A percentile compares a stretch with the other conserved stretches of the same genome.
Evolutionary conservation across 345 rosid genomes (phyloP).

Genomic region (Bruguiera sexangula): DNA sequence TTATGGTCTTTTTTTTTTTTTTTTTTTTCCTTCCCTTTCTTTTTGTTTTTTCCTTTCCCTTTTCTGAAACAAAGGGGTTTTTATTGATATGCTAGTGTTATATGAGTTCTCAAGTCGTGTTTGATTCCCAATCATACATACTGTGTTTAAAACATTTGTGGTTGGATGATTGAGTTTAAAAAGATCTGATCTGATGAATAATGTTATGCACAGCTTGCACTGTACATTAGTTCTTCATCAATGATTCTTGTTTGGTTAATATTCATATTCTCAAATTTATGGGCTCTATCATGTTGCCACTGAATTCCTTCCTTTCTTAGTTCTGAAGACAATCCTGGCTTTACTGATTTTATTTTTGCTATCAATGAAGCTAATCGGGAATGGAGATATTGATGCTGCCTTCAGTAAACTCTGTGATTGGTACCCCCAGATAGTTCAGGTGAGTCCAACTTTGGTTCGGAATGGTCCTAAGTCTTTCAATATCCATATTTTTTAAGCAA

Average conservation of each 20-base stretch:
- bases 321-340: neutral
- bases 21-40: too few relatives aligned
- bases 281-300: neutral
- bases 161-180: too few relatives aligned
- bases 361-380: conserved; percentile 64
- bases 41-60: too few relatives aligned
- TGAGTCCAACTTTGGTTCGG: conserved; percentile 14
- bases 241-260: neutral
- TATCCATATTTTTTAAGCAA: neutral
- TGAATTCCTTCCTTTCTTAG: neutral
- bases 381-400: conserved; percentile 76
- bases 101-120: too few relatives aligned
- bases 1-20: too few relatives aligned
- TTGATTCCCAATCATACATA: too few relatives aligned
- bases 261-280: neutral
- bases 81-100: too few relatives aligned
- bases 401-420: conserved; percentile 57
- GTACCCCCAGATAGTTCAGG: conserved; percentile 90
- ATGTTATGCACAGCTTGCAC: neutral
- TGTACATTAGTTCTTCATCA: neutral
- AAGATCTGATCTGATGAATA: conserved; percentile 8
- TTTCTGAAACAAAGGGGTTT: too few relatives aligned
- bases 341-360: conserved; percentile 24
- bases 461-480: neutral
- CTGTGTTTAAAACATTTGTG: neutral